Evolutionary conservation across 163 green algal genomes (phyloP), one percentile per base, ranked within the genome.

Genomic region (Chlamydomonas reinhardtii): DNA sequence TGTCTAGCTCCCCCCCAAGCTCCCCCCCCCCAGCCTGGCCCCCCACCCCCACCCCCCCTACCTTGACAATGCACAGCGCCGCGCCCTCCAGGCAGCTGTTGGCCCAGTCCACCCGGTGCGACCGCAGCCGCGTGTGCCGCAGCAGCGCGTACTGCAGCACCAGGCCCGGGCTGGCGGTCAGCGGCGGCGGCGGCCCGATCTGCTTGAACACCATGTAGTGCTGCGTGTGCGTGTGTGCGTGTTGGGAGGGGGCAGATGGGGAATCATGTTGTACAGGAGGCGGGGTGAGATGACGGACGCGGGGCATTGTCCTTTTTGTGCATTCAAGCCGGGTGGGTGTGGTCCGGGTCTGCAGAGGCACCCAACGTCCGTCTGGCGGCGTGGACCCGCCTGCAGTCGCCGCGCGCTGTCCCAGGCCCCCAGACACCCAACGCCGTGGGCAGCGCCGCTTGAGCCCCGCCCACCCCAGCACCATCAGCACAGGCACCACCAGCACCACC

Each of bases 1-100:
- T 15, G 2, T 35, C 31, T 73, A 4, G 16, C 31, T 29, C 27
- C 59, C 0, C 2, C 56, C n/a, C 32, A 2, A n/a, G 52, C 29
- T 48, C 16, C 54, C 4, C 39, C n/a, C 27, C 6, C 17, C 27
- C 73, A n/a, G 8, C 37, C 22, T n/a, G 48, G 27, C 56, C 22
- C 39, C 65, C 68, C 29, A 56, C 68, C 66, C 68, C 56, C 3
- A 6, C 34, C 43, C 48, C 78, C 22, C 59, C 2, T 17, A 91
- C 88, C 88, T 91, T 91, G 48, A 91, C 90, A 4, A 65, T 17
- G 2, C 85, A 29, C 32, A 83, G 62, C 37, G 90, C 85, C 8
- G 76, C 27, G 0, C 25, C 76, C 61, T 93, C 90, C 32, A 93
- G 24, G 32, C 88, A 27, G n/a, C 31, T 62, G 73, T 82, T 86